Percentiles rank a stretch among this genome's conserved stretches.
Evolutionary conservation across 805 yeast species (phyloP).

Genomic region (Saccharomycopsis sp.): DNA sequence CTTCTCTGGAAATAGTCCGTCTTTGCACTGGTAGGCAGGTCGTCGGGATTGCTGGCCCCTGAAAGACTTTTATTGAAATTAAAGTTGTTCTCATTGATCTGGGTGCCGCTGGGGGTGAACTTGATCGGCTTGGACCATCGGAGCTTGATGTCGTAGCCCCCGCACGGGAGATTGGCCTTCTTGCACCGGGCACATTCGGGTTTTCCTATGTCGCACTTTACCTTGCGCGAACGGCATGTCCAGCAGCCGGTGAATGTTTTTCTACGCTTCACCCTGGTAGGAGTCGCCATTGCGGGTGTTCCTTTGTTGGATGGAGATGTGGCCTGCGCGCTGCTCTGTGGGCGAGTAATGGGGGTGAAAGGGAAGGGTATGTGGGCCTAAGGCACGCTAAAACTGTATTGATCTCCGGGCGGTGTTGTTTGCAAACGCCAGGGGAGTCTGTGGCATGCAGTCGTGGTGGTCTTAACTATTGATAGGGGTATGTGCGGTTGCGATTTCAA

Average conservation of each 20-base stretch:
- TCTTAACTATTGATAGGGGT: neutral
- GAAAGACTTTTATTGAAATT: conserved; percentile 18
- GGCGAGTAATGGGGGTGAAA: no score
- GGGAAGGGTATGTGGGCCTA: neutral
- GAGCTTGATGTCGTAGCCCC: conserved; percentile 76
- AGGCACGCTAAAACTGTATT: neutral
- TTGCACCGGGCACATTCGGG: conserved; percentile 71
- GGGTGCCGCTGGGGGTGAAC: conserved; percentile 42
- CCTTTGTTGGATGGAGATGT: neutral
- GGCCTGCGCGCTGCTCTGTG: neutral
- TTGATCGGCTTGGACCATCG: conserved; percentile 60
- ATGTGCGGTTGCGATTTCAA: neutral
- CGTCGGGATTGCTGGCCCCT: conserved; percentile 5
- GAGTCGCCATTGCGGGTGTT: neutral
- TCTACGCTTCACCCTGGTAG: conserved; percentile 31
- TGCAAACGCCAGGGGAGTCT: neutral
- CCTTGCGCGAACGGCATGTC: conserved; percentile 75
- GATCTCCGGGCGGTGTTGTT: neutral
- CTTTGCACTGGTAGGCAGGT: conserved; percentile 10
- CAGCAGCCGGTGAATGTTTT: conserved; percentile 87
- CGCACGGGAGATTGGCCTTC: conserved; percentile 61
- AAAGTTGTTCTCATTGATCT: conserved; percentile 24
- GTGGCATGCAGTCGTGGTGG: neutral
- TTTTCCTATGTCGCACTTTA: conserved; percentile 66
- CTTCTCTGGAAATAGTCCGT: conserved; percentile 52